These are phyloP conservation scores for Dothiorella sarmentorum DNA, from an alignment of 2,329 filamentous ascomycete species.

Conservation along the genomic window DNA sequence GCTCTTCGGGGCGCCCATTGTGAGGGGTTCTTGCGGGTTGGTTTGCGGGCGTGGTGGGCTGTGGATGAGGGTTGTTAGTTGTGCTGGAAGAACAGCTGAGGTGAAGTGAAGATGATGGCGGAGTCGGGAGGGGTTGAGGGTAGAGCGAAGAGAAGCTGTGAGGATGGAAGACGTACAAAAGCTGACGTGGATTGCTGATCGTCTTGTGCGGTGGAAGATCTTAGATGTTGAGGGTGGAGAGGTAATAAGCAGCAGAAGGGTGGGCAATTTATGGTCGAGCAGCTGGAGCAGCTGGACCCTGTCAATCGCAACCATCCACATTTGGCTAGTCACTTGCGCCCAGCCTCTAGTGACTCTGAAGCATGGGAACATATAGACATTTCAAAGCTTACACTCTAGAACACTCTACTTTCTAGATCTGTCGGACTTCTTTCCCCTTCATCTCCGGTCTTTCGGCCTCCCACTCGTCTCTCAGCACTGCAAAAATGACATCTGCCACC, in stretches of 20 bases:
- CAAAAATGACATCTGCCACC: conserved; percentile 83
- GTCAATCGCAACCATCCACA: not conserved
- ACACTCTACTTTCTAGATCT: conserved; percentile 58
- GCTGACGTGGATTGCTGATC: too few relatives aligned
- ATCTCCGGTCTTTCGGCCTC: conserved; percentile 88
- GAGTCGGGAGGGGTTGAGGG: too few relatives aligned
- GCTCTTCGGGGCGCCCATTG: not conserved
- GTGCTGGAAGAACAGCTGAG: too few relatives aligned
- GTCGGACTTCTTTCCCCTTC: conserved; percentile 79
- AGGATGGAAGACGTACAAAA: not conserved
- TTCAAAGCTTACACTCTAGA: not conserved
- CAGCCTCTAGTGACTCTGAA: not conserved
- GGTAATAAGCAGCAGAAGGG: not conserved
- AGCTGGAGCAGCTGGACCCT: not conserved
- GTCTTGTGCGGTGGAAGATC: too few relatives aligned
- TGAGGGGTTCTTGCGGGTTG: too few relatives aligned
- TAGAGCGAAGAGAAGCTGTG: too few relatives aligned
- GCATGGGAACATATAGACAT: not conserved
- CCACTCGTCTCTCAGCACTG: conserved; percentile 87
- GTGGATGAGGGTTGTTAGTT: not conserved
- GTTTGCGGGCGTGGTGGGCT: too few relatives aligned
- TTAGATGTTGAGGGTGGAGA: not conserved
- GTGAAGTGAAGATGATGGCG: too few relatives aligned
- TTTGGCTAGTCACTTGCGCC: not conserved
- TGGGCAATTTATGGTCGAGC: not conserved